Percentiles rank a stretch among this genome's conserved stretches.
phyloP scores from a whole-genome alignment of 2,329 filamentous ascomycete genomes.

The Fonsecaea pedrosoi region DNA sequence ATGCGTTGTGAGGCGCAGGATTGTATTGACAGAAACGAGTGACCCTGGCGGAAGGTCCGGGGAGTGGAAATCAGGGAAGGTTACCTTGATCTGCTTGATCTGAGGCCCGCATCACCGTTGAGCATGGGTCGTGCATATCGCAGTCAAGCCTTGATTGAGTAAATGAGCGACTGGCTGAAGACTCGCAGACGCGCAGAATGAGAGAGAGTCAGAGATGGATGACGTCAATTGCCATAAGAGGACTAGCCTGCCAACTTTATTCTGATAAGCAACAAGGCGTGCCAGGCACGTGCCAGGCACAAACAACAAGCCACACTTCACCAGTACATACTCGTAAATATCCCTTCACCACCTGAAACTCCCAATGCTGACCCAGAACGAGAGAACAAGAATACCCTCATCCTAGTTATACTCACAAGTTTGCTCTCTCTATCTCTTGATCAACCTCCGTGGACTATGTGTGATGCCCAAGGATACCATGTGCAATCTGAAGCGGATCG shows the following conservation, averaged over 20 bases:
- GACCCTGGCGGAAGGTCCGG: neutral
- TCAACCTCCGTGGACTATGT: neutral
- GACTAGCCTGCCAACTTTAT: neutral
- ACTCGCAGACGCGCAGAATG: neutral
- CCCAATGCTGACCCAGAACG: neutral
- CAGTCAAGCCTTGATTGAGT: neutral
- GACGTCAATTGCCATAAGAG: conserved; percentile 13
- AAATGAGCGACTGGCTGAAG: neutral
- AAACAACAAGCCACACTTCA: no score
- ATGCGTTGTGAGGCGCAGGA: neutral
- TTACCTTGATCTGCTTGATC: neutral
- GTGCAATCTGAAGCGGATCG: neutral
- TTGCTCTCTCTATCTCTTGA: neutral
- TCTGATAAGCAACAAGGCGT: neutral
- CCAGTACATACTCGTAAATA: neutral
- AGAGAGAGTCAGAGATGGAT: neutral
- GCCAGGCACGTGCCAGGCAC: no score
- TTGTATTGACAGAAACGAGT: neutral
- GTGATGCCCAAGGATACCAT: neutral
- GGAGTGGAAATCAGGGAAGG: conserved; percentile 14
- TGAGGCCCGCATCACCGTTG: neutral
- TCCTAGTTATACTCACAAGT: neutral
- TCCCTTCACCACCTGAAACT: neutral
- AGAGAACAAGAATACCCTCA: neutral
- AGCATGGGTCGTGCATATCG: neutral